Evolutionary conservation across 176 grass and related monocot species (phyloP).

Genomic region (Hyparrhenia diplandra): DNA sequence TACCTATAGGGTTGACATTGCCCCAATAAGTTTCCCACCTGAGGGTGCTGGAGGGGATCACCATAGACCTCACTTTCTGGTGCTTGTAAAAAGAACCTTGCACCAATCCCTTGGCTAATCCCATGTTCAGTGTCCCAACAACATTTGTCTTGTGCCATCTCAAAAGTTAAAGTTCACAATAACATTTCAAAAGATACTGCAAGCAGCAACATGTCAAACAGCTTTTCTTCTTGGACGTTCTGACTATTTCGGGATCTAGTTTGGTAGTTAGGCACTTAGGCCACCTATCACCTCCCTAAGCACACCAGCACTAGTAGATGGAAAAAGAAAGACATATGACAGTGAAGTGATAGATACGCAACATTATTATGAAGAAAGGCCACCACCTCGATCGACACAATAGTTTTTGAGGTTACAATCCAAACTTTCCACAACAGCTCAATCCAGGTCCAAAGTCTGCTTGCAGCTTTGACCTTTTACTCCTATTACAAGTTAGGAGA

Average conservation of each 20-base stretch:
- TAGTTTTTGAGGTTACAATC: background rate
- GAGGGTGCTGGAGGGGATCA: slow-evolving; percentile 79
- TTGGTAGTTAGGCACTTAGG: slow-evolving; percentile 9
- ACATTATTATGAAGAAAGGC: slow-evolving; percentile 20
- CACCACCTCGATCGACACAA: background rate
- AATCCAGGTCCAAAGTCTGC: background rate
- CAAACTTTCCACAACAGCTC: background rate
- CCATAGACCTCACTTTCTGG: slow-evolving; percentile 88
- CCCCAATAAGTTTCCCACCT: slow-evolving; percentile 94
- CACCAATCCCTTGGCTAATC: slow-evolving; percentile 79
- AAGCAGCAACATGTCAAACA: background rate
- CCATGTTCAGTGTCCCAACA: slow-evolving; percentile 87
- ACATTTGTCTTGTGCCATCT: slow-evolving; percentile 80
- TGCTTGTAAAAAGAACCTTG: slow-evolving; percentile 82
- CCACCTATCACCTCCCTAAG: background rate
- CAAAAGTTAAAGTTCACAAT: slow-evolving; percentile 33
- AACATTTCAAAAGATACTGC: slow-evolving; percentile 7
- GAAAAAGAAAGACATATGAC: slow-evolving; percentile 10
- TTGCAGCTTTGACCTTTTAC: slow-evolving; percentile 12
- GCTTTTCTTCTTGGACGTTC: background rate
- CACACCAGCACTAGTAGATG: slow-evolving; percentile 1
- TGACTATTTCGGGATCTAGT: background rate
- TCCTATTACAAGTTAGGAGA: slow-evolving; percentile 15
- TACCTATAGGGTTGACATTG: slow-evolving; percentile 96
- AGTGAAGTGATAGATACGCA: slow-evolving; percentile 15